phyloP scores from a whole-genome alignment of 768 basidiomycete genomes.

The Termitomyces sp. region DNA sequence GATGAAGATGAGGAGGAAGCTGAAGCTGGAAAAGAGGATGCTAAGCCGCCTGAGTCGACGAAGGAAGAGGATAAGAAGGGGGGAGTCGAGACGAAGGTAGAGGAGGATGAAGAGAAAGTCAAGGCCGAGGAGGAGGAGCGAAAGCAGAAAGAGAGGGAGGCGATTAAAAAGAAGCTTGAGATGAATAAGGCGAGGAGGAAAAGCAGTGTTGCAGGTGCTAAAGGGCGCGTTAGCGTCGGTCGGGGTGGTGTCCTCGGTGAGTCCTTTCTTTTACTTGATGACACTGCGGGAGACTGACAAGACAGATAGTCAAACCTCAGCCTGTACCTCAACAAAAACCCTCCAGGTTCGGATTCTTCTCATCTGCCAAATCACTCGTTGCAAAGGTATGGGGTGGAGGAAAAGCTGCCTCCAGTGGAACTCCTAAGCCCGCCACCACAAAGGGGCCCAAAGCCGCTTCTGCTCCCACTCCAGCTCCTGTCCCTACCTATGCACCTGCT shows the following conservation, averaged over 20 bases:
- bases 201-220: conserved; percentile 51
- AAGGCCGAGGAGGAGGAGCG: conserved; percentile 44
- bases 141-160: conserved; percentile 51
- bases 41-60: conserved; percentile 22
- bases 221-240: conserved; percentile 37
- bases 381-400: conserved; percentile 71
- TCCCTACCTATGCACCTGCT: conserved; percentile 11
- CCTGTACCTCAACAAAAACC: conserved; percentile 31
- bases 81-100: conserved; percentile 27
- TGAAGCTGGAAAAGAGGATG: conserved; percentile 34
- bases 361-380: conserved; percentile 69
- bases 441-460: conserved; percentile 21
- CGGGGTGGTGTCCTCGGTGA: conserved; percentile 39
- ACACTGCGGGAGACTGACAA: neutral
- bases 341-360: conserved; percentile 67
- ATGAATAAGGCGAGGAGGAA: conserved; percentile 63
- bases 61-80: conserved; percentile 9
- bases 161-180: conserved; percentile 62
- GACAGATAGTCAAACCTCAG: conserved; percentile 34
- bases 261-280: conserved; percentile 16
- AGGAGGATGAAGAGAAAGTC: conserved; percentile 33
- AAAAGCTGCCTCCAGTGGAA: conserved; percentile 22
- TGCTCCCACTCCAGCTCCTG: conserved; percentile 11
- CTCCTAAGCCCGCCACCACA: neutral
- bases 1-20: conserved; percentile 41